phyloP scores from a whole-genome alignment of 2,329 filamentous ascomycete species.

The Stemphylium vesicarium region DNA sequence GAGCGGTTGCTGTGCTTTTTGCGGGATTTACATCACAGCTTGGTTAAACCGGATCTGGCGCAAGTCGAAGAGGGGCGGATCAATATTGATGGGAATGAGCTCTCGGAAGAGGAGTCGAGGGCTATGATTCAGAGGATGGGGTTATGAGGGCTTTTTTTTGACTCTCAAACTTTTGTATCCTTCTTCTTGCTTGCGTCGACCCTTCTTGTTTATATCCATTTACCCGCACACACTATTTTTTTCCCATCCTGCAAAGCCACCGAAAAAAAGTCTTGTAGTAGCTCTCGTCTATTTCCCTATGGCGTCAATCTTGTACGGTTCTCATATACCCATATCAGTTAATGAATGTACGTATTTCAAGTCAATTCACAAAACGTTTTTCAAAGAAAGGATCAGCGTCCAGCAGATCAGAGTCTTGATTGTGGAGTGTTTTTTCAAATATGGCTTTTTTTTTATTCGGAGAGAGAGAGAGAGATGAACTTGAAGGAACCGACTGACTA shows the following conservation, averaged over 20 bases:
- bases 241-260: too few relatives aligned
- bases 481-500: neutral
- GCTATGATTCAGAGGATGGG: conserved; percentile 45
- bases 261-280: too few relatives aligned
- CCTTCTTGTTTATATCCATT: too few relatives aligned
- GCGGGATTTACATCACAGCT: conserved; percentile 49
- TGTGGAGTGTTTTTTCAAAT: too few relatives aligned
- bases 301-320: too few relatives aligned
- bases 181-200: neutral
- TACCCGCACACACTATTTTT: too few relatives aligned
- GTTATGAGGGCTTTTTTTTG: conserved; percentile 21
- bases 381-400: too few relatives aligned
- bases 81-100: conserved; percentile 39
- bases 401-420: too few relatives aligned
- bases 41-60: conserved; percentile 57
- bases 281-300: too few relatives aligned
- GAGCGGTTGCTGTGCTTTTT: conserved; percentile 51
- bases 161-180: neutral
- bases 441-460: neutral
- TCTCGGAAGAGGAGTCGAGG: conserved; percentile 38
- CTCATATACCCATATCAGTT: too few relatives aligned
- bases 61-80: conserved; percentile 59
- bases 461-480: neutral
- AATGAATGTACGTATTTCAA: too few relatives aligned
- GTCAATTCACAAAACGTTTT: too few relatives aligned